These are phyloP conservation scores for Colletotrichum sp. DNA, from an alignment of 2,329 filamentous ascomycete genomes.

Conservation along the genomic window DNA sequence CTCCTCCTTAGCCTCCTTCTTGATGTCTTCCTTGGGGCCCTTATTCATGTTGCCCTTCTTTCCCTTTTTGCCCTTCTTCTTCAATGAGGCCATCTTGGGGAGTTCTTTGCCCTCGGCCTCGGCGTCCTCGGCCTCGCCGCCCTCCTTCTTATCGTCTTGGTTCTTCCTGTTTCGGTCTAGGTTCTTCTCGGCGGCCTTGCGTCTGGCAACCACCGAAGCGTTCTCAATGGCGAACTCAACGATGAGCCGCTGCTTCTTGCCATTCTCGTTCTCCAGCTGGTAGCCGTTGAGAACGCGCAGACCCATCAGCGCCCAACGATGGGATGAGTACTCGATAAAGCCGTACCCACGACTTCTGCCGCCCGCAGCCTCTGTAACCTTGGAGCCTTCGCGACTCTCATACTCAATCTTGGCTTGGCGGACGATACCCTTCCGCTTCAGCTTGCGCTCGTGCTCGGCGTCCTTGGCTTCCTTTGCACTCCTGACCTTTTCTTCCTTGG, in stretches of 20 bases:
- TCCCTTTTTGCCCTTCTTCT: slow-evolving; percentile 39
- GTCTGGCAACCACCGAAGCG: slow-evolving; percentile 87
- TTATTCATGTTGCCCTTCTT: slow-evolving; percentile 28
- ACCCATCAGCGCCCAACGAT: slow-evolving; percentile 94
- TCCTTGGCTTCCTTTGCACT: slow-evolving; percentile 82
- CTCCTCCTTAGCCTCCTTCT: slow-evolving; percentile 38
- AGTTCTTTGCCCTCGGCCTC: slow-evolving; percentile 31
- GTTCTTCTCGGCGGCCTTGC: slow-evolving; percentile 48
- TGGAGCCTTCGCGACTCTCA: slow-evolving; percentile 84
- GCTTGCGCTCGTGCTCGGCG: slow-evolving; percentile 79
- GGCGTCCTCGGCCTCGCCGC: slow-evolving; percentile 33
- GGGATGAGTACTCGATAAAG: slow-evolving; percentile 95
- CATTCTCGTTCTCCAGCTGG: slow-evolving; percentile 61
- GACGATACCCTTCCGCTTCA: slow-evolving; percentile 85
- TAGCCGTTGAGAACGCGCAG: slow-evolving; percentile 91
- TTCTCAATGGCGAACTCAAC: slow-evolving; percentile 99
- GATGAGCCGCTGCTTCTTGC: slow-evolving; percentile 87
- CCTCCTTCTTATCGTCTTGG: slow-evolving; percentile 32
- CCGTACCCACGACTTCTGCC: slow-evolving; percentile 92
- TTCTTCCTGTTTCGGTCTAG: slow-evolving; percentile 24
- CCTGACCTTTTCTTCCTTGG: slow-evolving; percentile 85
- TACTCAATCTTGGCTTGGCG: slow-evolving; percentile 95
- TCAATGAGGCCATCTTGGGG: slow-evolving; percentile 33
- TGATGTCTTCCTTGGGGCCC: slow-evolving; percentile 35
- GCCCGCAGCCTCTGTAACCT: slow-evolving; percentile 77